Evolutionary conservation across 306 rosid species (phyloP), one percentile per base, ranked within the genome.

Genomic region (Dalbergia cultrata): DNA sequence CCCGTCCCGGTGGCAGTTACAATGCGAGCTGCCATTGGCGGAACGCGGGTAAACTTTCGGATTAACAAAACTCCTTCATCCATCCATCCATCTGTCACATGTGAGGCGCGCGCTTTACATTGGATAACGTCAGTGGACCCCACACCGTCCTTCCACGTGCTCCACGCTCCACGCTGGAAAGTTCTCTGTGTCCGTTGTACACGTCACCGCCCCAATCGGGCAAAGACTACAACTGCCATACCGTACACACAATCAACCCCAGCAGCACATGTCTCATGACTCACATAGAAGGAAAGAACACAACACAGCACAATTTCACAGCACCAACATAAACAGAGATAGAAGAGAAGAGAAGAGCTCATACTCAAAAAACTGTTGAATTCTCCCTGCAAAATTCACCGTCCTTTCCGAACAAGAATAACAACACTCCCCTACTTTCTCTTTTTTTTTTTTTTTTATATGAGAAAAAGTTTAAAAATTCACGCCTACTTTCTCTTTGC

Each of bases 111-210:
- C 63, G 11, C 77, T 67, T 72, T 60, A 22, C 61, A 54, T 74
- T 66, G 90, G 94, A 94, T 81, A 91, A 87, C 89, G 80, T 82
- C 75, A 0, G 37, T 84, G 86, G 95, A 81, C 73, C 98, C 90
- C 82, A 77, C 81, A 6, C 9, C 7, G 4, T 16, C 1, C 0
- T 3, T 67, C 89, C 89, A 87, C 88, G 91, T 87, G 72, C 45
- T 70, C 78, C 41, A 37, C 19, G 54, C 13, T 88, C 98, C 98
- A 94, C 77, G 97, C 90, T 90, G 97, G 89, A 92, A 92, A 89
- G 92, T 90, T 89, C 88, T 77, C 56, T 31, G 58, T 68, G 86
- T 21, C 22, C 21, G 2, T 17, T 67, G 86, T 62, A 74, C 95
- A 94, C 93, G 93, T 94, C 94, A 87, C 61, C 84, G 43, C 75